phyloP scores from a whole-genome alignment of 2,329 filamentous ascomycete genomes.

The Dendrostoma leiphaemia region DNA sequence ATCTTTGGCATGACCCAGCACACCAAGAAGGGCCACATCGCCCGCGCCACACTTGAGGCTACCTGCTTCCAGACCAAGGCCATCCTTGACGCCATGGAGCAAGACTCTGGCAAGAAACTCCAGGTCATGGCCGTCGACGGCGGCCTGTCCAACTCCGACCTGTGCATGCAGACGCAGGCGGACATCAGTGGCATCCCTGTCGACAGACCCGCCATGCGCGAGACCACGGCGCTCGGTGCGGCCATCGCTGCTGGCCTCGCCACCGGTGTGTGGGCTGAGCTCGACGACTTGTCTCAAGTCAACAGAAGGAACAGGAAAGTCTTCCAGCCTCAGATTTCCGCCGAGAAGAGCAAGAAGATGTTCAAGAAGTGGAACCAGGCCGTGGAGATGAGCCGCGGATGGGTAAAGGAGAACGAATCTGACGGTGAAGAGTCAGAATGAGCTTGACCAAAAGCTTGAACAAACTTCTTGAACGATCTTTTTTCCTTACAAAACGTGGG shows the following conservation, averaged over 20 bases:
- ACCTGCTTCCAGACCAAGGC: slow-evolving; percentile 92
- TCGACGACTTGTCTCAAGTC: slow-evolving; percentile 71
- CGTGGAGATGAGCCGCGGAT: slow-evolving; percentile 57
- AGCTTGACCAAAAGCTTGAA: no score
- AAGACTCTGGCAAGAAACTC: slow-evolving; percentile 75
- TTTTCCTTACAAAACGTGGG: no score
- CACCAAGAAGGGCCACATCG: slow-evolving; percentile 82
- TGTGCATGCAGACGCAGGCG: slow-evolving; percentile 90
- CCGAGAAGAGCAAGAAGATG: slow-evolving; percentile 38
- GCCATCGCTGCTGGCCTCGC: slow-evolving; percentile 89
- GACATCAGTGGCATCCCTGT: slow-evolving; percentile 81
- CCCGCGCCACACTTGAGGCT: slow-evolving; percentile 84
- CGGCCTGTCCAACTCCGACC: slow-evolving; percentile 82
- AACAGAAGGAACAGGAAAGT: slow-evolving; percentile 67
- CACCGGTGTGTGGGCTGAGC: slow-evolving; percentile 72
- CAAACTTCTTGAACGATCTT: no score
- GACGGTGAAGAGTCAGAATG: not conserved
- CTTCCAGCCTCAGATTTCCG: slow-evolving; percentile 65
- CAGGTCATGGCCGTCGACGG: slow-evolving; percentile 80
- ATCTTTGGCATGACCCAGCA: slow-evolving; percentile 84
- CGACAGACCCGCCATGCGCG: slow-evolving; percentile 81
- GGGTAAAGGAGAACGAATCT: slow-evolving; percentile 38
- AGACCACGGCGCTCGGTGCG: slow-evolving; percentile 85
- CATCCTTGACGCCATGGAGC: slow-evolving; percentile 88
- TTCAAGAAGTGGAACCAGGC: slow-evolving; percentile 56